Conservation (phyloP, 2,329 filamentous ascomycete species). For the Aspergillus brasiliensis region DNA sequence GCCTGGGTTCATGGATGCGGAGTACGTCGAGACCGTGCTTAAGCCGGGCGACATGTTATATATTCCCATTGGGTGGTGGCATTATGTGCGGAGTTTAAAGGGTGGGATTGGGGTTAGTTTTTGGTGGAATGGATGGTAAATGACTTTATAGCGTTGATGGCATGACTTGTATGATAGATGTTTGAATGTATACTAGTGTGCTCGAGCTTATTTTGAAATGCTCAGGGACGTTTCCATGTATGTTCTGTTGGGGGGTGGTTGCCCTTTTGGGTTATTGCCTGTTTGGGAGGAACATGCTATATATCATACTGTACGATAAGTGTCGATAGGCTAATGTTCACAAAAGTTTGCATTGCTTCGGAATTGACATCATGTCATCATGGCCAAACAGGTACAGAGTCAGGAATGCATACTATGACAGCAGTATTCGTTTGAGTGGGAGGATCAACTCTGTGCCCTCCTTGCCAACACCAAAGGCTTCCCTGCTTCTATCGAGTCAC, state of each 20-base stretch:
- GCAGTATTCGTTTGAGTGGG: not conserved
- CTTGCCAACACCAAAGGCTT: constrained; percentile 35
- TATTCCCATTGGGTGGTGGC: constrained; percentile 96
- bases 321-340: no score
- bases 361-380: no score
- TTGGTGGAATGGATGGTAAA: constrained; percentile 70
- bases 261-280: not conserved
- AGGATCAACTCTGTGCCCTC: constrained; percentile 10
- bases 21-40: constrained; percentile 75
- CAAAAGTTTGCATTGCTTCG: no score
- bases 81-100: constrained; percentile 84
- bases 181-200: no score
- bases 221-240: not conserved
- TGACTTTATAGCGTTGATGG: no score
- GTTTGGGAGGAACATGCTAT: no score
- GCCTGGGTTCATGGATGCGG: constrained; percentile 60
- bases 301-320: not conserved
- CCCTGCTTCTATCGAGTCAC: constrained; percentile 41
- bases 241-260: not conserved
- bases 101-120: constrained; percentile 95
- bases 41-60: constrained; percentile 82
- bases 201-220: not conserved
- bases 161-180: no score
- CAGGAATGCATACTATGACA: no score
- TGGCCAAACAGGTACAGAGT: no score